phyloP scores from a whole-genome alignment of 1,284 basidiomycete species.

The Entoloma clypeatum region DNA sequence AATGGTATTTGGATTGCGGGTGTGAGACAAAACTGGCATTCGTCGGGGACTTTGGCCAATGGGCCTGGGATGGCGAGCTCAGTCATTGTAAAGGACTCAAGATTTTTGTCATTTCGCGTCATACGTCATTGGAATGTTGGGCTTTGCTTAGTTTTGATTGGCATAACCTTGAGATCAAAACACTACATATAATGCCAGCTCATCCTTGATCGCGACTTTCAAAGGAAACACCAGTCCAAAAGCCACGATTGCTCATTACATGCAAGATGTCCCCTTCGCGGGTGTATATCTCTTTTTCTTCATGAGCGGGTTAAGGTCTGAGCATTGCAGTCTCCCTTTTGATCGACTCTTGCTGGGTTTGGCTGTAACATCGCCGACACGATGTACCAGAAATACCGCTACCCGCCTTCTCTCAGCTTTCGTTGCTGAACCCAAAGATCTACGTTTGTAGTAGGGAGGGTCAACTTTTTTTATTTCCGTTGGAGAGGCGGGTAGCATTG shows the following conservation, averaged over 20 bases:
- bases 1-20: too few relatives aligned
- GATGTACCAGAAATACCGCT: conserved; percentile 48
- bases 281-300: conserved; percentile 28
- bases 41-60: too few relatives aligned
- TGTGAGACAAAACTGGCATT: too few relatives aligned
- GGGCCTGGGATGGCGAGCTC: too few relatives aligned
- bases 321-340: conserved; percentile 47
- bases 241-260: conserved; percentile 52
- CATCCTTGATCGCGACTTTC: too few relatives aligned
- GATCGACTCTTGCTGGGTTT: conserved; percentile 50
- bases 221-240: conserved; percentile 46
- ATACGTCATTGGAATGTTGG: too few relatives aligned
- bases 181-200: too few relatives aligned
- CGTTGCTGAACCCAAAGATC: conserved; percentile 17
- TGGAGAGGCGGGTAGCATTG: conserved; percentile 14
- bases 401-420: conserved; percentile 12
- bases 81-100: too few relatives aligned
- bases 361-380: conserved; percentile 41
- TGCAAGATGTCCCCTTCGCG: conserved; percentile 28
- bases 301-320: conserved; percentile 64
- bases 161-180: too few relatives aligned
- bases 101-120: too few relatives aligned
- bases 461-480: too few relatives aligned
- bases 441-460: conserved; percentile 13
- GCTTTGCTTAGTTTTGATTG: too few relatives aligned